Percentiles rank a stretch among this genome's conserved stretches.
Evolutionary conservation across 345 rosid species (phyloP).

Genomic region (Euphorbia tirucalli): DNA sequence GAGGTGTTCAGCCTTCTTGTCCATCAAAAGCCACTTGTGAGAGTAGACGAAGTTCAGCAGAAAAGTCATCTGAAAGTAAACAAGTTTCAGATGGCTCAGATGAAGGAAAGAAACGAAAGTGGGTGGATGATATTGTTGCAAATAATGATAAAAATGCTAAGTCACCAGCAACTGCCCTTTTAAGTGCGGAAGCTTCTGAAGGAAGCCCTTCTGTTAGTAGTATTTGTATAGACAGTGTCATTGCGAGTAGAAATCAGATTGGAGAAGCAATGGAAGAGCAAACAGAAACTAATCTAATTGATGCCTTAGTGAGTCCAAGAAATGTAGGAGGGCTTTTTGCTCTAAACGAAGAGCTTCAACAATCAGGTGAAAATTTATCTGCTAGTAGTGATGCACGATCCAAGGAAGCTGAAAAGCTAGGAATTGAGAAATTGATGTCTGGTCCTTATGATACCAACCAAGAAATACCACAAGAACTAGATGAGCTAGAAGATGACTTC

Average conservation of each 20-base stretch:
- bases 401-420: conserved; percentile 61
- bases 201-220: conserved; percentile 46
- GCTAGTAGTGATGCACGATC: conserved; percentile 34
- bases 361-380: conserved; percentile 16
- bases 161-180: conserved; percentile 29
- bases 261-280: conserved; percentile 30
- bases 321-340: conserved; percentile 17
- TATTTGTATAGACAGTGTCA: conserved; percentile 34
- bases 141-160: conserved; percentile 36
- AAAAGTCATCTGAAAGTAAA: conserved; percentile 49
- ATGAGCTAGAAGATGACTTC: conserved; percentile 72
- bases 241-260: conserved; percentile 19
- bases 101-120: conserved; percentile 62
- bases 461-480: conserved; percentile 54
- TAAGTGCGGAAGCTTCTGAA: conserved; percentile 40
- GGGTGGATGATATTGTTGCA: conserved; percentile 44
- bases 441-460: conserved; percentile 54
- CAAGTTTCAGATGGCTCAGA: conserved; percentile 54
- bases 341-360: conserved; percentile 26
- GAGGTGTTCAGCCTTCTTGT: conserved; percentile 73
- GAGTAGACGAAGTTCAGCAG: conserved; percentile 43
- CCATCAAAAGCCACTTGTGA: conserved; percentile 72
- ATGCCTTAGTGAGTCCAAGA: conserved; percentile 15
- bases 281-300: conserved; percentile 22
- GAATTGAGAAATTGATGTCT: conserved; percentile 52